Evolutionary conservation across 2,329 filamentous ascomycete species (phyloP), one percentile per base, ranked within the genome.

Genomic region (Fusarium duplospermum): DNA sequence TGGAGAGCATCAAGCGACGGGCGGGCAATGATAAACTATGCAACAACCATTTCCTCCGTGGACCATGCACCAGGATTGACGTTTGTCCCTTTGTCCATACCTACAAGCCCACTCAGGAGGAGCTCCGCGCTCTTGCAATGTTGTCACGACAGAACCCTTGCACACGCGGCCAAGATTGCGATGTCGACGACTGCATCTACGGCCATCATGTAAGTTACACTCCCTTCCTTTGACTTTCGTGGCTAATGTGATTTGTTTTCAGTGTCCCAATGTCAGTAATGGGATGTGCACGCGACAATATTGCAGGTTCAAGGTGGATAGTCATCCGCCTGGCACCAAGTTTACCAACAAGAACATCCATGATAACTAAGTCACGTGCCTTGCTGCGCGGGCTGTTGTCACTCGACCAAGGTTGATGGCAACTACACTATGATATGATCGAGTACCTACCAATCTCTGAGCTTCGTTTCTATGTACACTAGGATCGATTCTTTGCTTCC

Each of bases 11-110:
- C 75, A 90, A 89, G 82, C 88, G 86, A 77, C 84, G 89, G 67
- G 87, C 86, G 64, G 87, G 87, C 35, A 82, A 81, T 73, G 85
- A 87, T 70, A 91, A 91, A 80, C 81, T 91, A 9, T 92, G 90
- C 83, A 91, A 91, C 78, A 89, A 89, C 58, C 88, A 90, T 76
- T 91, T 89, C 76, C 84, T 92, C 33, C 84, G 88, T 20, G 89
- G 89, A 0, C 87, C 87, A 1, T 92, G 90, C 73, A 78, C 83
- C 57, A 91, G 90, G 74, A 85, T 84, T 11, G 83, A 86, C n/a
- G 82, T 83, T 6, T 92, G 90, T 80, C 83, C 81, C 59, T 92
- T 90, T 75, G 87, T 88, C 67, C 90, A 92, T 79, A 82, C 86
- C 54, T 87, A 90, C 76, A 86, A 83, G 71, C 85, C 87, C 4